Evolutionary conservation across 169 alveolate species (phyloP).

Genomic region (Cryptosporidium sp.): DNA sequence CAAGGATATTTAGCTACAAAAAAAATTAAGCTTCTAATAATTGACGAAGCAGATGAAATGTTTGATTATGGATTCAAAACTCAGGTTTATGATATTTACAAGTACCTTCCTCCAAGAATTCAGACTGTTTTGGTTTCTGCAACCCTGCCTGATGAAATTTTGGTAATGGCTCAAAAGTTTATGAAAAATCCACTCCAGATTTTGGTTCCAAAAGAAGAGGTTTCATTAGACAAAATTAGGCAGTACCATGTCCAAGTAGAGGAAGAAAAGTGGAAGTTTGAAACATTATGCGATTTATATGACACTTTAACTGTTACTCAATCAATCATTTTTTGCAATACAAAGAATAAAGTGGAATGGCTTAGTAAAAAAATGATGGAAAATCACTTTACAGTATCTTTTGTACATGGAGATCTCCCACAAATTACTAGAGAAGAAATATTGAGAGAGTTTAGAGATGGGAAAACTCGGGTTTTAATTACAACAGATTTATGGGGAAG

Average conservation of each 20-base stretch:
- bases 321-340: constrained; percentile 99
- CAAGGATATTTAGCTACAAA: constrained; percentile 95
- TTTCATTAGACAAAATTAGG: constrained; percentile 98
- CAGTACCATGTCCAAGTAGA: constrained; percentile 98
- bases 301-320: constrained; percentile 98
- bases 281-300: constrained; percentile 97
- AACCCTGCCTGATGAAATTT: constrained; percentile 97
- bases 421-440: constrained; percentile 97
- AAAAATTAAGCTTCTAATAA: constrained; percentile 93
- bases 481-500: constrained; percentile 99
- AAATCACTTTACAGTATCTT: constrained; percentile 95
- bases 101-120: constrained; percentile 95
- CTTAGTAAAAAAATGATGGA: constrained; percentile 97
- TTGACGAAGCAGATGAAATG: constrained; percentile 99
- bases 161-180: constrained; percentile 96
- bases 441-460: constrained; percentile 96
- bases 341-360: constrained; percentile 96
- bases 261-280: constrained; percentile 99
- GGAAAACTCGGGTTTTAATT: constrained; percentile 95
- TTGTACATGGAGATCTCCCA: constrained; percentile 98
- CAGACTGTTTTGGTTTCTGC: constrained; percentile 98
- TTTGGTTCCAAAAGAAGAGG: constrained; percentile 97
- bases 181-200: constrained; percentile 98
- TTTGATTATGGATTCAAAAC: constrained; percentile 96
- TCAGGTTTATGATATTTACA: constrained; percentile 96